Evolutionary conservation across 768 basidiomycete genomes (phyloP).

Genomic region (Collybiopsis luxurians): DNA sequence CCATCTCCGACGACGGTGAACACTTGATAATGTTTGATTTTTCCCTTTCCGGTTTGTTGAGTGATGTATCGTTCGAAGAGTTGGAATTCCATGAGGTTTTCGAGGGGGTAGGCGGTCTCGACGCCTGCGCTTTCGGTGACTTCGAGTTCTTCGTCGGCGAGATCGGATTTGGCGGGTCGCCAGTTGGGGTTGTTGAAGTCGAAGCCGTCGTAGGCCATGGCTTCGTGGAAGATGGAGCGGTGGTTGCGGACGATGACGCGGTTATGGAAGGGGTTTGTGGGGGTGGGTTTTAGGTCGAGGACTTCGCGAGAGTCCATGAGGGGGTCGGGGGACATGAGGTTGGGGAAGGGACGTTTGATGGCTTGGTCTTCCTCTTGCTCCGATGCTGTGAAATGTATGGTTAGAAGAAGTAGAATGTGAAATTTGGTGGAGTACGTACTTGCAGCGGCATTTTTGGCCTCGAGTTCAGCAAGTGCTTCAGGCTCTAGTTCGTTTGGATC

Average conservation of each 20-base stretch:
- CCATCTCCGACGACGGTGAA: slow-evolving; percentile 82
- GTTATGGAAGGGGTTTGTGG: slow-evolving; percentile 53
- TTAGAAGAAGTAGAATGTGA: neutral
- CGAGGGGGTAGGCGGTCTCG: slow-evolving; percentile 11
- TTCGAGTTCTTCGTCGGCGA: slow-evolving; percentile 23
- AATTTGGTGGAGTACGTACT: no score
- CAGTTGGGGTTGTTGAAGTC: slow-evolving; percentile 20
- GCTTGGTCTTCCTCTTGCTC: slow-evolving; percentile 9
- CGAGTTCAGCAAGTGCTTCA: neutral
- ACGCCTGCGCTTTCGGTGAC: slow-evolving; percentile 26
- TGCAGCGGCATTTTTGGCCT: neutral
- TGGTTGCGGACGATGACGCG: slow-evolving; percentile 69
- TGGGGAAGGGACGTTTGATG: slow-evolving; percentile 35
- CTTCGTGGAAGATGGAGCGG: slow-evolving; percentile 58
- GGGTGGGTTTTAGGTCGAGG: slow-evolving; percentile 49
- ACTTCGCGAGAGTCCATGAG: slow-evolving; percentile 61
- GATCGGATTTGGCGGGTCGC: slow-evolving; percentile 20
- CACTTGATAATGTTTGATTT: slow-evolving; percentile 59
- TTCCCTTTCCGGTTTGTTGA: slow-evolving; percentile 94
- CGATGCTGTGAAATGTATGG: neutral
- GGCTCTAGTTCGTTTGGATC: neutral
- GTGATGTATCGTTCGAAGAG: slow-evolving; percentile 59
- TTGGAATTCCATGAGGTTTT: slow-evolving; percentile 36
- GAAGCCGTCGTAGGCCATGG: slow-evolving; percentile 30
- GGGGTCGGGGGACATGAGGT: slow-evolving; percentile 63